These are phyloP conservation scores for Cavenderia fasciculata DNA, from an alignment of 78 protist species.

Conservation along the genomic window DNA sequence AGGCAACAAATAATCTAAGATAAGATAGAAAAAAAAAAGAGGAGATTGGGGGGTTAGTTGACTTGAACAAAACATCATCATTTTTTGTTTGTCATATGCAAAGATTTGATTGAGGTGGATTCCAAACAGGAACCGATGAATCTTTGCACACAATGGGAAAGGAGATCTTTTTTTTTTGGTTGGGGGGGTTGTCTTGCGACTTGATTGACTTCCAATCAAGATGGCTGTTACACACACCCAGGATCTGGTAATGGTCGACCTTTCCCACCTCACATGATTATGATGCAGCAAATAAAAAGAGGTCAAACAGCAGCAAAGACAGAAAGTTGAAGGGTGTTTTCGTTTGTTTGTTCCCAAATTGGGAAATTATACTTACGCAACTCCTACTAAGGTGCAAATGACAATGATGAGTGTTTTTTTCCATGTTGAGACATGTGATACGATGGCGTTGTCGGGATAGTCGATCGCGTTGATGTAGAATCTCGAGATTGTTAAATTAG, in stretches of 20 bases:
- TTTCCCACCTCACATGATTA: too few relatives aligned
- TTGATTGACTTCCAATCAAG: too few relatives aligned
- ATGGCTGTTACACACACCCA: too few relatives aligned
- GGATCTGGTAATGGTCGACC: too few relatives aligned
- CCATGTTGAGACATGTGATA: neutral
- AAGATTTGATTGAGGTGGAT: neutral
- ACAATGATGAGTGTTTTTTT: neutral
- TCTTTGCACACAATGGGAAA: neutral
- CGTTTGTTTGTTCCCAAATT: neutral
- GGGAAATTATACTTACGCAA: conserved; percentile 23
- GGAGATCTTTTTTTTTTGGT: neutral
- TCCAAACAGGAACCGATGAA: neutral
- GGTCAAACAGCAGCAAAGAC: neutral
- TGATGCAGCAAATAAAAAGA: too few relatives aligned
- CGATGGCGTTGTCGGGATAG: neutral
- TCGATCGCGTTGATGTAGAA: neutral
- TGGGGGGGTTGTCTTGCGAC: too few relatives aligned
- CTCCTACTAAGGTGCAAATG: neutral
- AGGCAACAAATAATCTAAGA: neutral
- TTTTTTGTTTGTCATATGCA: neutral
- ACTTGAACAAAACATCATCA: neutral
- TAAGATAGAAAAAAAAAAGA: neutral
- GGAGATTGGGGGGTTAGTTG: too few relatives aligned
- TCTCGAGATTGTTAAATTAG: neutral
- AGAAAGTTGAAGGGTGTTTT: neutral